These are phyloP conservation scores for Suillus hirtellus DNA, from an alignment of 768 basidiomycete species.

Conservation along the genomic window DNA sequence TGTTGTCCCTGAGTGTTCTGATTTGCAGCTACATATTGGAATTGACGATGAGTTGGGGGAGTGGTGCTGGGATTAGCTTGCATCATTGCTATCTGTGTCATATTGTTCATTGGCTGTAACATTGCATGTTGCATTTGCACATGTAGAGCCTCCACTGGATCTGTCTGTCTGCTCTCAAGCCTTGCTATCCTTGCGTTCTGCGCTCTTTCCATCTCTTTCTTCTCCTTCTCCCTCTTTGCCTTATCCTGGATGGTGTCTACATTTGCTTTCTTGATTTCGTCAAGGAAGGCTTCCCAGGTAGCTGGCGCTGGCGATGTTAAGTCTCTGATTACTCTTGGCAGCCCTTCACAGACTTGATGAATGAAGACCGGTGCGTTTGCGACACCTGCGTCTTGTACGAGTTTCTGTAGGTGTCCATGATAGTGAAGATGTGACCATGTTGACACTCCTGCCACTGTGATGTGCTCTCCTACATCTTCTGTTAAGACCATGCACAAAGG, in stretches of 20 bases:
- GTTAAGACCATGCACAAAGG: no score
- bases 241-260: neutral
- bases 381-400: neutral
- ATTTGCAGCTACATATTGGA: neutral
- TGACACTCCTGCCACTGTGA: neutral
- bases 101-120: no score
- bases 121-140: neutral
- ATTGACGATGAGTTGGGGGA: no score
- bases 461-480: neutral
- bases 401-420: neutral
- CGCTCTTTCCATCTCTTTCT: neutral
- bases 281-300: neutral
- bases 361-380: neutral
- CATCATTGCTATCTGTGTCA: no score
- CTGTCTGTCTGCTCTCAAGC: neutral
- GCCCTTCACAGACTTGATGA: neutral
- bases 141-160: neutral
- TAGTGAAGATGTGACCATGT: neutral
- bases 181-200: neutral
- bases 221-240: neutral
- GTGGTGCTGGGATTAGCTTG: no score
- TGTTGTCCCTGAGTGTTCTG: neutral
- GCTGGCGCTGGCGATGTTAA: neutral
- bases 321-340: neutral
- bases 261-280: neutral